Evolutionary conservation across 345 rosid species (phyloP).

Genomic region (Corchorus olitorius): DNA sequence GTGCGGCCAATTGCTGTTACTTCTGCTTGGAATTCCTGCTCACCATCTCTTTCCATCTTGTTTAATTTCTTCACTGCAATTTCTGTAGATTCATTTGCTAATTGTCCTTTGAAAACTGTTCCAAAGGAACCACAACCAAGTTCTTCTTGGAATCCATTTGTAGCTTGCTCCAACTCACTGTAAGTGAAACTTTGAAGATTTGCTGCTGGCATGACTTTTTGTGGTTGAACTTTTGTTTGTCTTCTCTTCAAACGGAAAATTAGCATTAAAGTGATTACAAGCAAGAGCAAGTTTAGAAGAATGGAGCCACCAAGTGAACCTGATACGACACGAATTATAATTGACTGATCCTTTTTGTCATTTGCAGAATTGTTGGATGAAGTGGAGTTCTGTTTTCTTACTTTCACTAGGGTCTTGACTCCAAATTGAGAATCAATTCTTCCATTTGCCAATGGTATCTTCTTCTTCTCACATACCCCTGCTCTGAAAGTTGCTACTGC

Average conservation of each 20-base stretch:
- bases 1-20: conserved; percentile 36
- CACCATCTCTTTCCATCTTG: conserved; percentile 15
- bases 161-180: conserved; percentile 33
- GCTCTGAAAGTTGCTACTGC: conserved; percentile 39
- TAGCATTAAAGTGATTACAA: not conserved
- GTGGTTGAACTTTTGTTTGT: no score
- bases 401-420: conserved; percentile 42
- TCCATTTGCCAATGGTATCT: conserved; percentile 38
- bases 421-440: not conserved
- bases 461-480: conserved; percentile 51
- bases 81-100: no score
- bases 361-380: not conserved
- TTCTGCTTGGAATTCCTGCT: conserved; percentile 37
- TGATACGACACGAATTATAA: conserved; percentile 25
- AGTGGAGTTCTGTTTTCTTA: conserved; percentile 28
- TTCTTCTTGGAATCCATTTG: conserved; percentile 36
- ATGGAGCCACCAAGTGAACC: conserved; percentile 30
- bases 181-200: conserved; percentile 31
- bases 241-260: no score
- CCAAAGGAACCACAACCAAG: conserved; percentile 46
- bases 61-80: conserved; percentile 27
- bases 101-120: conserved; percentile 35
- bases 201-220: conserved; percentile 1
- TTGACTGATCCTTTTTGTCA: conserved; percentile 9
- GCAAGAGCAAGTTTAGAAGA: conserved; percentile 29